Evolutionary conservation across 257 asterid genomes (phyloP), one percentile per base, ranked within the genome.

Genomic region (Petrea volubilis): DNA sequence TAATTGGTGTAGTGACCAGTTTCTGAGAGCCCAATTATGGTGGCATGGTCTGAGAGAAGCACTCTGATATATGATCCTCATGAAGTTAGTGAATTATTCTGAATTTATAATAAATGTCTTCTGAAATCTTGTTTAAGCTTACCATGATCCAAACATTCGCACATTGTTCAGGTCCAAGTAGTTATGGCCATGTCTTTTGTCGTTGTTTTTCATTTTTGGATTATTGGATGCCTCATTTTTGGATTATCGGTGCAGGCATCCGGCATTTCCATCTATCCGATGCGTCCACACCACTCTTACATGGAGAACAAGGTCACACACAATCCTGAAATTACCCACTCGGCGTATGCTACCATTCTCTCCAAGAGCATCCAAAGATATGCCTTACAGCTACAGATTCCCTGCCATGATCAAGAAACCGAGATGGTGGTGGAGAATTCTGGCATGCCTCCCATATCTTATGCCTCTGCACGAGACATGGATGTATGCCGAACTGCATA

Each of bases 391-490:
- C 71, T 94, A 58, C 59, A 78, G 93, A 63, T 91, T 64, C 77
- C 97, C 95, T 64, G 72, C 91, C 5, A 93, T 93, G 98, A 89
- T 88, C 10, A 71, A 75, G 74, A 91, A 88, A 83, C 97, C 98
- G 9, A 76, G 23, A 47, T 93, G 92, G 94, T 93, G 90, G 89
- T 93, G 97, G 97, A 88, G 98, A 84, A 71, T 86, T 38, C 60
- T 94, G 64, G 95, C 99, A 5, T 91, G 97, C 79, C 83, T 94
- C 77, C 96, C 97, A 2, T 94, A 94, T 79, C 63, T 94, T 46
- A 86, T 94, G 95, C 97, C 97, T 6, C 81, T 94, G 18, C 99
- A 94, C 1, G 97, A 88, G 71, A 86, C 95, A 21, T 94, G 99
- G 97, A 88, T 94, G 96, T 94, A 86, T 25, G 96, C 96, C 0